phyloP scores from a whole-genome alignment of 495 filamentous ascomycete genomes.

The Amniculicola lignicola region DNA sequence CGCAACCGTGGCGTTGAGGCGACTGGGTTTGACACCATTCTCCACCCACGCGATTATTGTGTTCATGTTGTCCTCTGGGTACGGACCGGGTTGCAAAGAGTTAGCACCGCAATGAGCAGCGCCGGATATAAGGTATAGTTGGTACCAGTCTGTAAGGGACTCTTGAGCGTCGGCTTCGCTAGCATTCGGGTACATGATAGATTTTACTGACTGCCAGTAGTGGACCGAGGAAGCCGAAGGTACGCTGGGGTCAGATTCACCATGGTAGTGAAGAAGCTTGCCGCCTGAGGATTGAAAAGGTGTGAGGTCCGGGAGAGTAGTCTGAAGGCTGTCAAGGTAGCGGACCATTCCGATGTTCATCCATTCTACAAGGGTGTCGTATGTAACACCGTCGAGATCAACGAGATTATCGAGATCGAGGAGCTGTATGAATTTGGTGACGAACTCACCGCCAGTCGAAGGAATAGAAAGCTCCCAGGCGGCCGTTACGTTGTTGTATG shows the following conservation, averaged over 20 bases:
- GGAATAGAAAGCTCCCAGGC: background rate
- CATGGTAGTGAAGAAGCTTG: background rate
- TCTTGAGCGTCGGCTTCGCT: background rate
- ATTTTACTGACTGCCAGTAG: background rate
- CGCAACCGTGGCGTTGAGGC: background rate
- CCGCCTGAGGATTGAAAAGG: background rate
- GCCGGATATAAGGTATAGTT: background rate
- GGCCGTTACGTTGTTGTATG: background rate
- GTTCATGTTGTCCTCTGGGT: background rate
- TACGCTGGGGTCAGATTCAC: background rate
- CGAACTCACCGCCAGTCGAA: background rate
- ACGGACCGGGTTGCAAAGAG: background rate
- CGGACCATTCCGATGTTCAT: background rate
- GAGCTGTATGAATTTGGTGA: background rate
- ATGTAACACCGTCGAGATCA: background rate
- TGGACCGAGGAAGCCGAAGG: background rate
- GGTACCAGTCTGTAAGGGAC: background rate
- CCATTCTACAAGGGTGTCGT: background rate
- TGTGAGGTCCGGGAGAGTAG: background rate
- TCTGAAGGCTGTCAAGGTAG: background rate
- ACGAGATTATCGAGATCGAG: background rate
- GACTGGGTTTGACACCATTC: background rate
- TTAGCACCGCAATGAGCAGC: background rate
- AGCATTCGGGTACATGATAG: background rate
- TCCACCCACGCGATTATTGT: conserved; percentile 1